Conservation (phyloP, 192 early-diverging fungal genomes). For the Coemansia sp. region DNA sequence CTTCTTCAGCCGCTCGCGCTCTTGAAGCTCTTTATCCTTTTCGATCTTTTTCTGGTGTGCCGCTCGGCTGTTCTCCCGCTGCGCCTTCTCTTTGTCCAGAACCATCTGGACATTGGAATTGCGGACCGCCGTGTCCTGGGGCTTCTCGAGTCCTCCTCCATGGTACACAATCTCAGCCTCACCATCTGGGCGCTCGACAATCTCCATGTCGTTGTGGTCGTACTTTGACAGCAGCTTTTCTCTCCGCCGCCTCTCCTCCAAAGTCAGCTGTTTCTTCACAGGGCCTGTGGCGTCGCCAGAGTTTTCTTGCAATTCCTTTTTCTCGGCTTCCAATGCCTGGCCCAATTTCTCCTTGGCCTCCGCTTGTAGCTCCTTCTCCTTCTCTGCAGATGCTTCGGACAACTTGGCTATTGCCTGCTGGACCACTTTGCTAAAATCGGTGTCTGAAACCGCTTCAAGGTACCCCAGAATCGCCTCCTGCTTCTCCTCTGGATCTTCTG, state of each 20-base stretch:
- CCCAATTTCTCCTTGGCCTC: slow-evolving; percentile 1
- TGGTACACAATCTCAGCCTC: slow-evolving; percentile 34
- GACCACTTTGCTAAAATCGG: slow-evolving; percentile 8
- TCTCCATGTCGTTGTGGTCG: slow-evolving; percentile 13
- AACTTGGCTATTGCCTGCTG: slow-evolving; percentile 15
- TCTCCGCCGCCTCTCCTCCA: slow-evolving; percentile 32
- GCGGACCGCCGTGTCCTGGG: not conserved
- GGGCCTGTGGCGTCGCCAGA: not conserved
- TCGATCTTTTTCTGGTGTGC: slow-evolving; percentile 45
- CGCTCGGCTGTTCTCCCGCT: slow-evolving; percentile 16
- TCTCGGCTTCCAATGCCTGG: slow-evolving; percentile 18
- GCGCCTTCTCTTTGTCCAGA: slow-evolving; percentile 19
- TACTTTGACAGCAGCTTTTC: slow-evolving; percentile 17
- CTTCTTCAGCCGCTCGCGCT: slow-evolving; percentile 19
- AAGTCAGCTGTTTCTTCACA: slow-evolving; percentile 13
- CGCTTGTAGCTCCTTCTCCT: slow-evolving; percentile 5
- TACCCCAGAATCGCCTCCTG: slow-evolving; percentile 36
- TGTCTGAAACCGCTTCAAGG: slow-evolving; percentile 27
- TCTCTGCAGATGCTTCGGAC: not conserved
- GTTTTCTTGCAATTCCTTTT: slow-evolving; percentile 14
- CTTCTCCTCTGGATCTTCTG: slow-evolving; percentile 29
- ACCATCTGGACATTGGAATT: slow-evolving; percentile 38
- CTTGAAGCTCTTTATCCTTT: slow-evolving; percentile 35
- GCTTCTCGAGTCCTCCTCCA: not conserved
- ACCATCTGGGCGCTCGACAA: slow-evolving; percentile 28